A percentile compares a stretch with the other conserved stretches of the same genome.
Evolutionary conservation across 1,139 yeast species (phyloP).

Genomic region (Hansenula anomala): DNA sequence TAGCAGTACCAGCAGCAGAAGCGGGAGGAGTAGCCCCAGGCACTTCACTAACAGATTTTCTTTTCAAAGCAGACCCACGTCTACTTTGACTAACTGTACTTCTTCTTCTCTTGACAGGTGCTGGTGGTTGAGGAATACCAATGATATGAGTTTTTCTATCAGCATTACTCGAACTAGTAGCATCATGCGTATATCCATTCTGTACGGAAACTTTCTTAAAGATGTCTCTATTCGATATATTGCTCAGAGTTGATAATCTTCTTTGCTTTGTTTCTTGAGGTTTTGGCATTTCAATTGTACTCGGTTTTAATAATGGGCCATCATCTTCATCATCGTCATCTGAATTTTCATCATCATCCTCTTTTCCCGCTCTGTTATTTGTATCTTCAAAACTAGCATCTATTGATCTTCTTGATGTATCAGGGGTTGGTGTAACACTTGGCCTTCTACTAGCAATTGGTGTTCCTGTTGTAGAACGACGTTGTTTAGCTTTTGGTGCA

Average conservation of each 20-base stretch:
- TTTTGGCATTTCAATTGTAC: conserved; percentile 1
- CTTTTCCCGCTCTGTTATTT: conserved; percentile 9
- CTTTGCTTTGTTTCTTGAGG: conserved; percentile 19
- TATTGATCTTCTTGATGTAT: neutral
- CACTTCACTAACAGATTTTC: neutral
- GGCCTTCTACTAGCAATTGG: conserved; percentile 14
- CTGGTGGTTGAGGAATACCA: conserved; percentile 9
- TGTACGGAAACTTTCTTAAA: conserved; percentile 8
- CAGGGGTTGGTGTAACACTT: conserved; percentile 13
- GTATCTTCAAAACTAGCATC: neutral
- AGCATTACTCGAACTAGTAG: neutral
- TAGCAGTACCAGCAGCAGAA: neutral
- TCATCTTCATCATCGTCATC: conserved; percentile 8
- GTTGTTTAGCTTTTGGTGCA: conserved; percentile 33
- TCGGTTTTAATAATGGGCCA: too few species aligned
- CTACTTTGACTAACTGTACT: conserved; percentile 5
- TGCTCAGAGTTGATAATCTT: conserved; percentile 20
- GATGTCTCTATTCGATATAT: conserved; percentile 12
- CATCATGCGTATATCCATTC: neutral
- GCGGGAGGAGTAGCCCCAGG: neutral
- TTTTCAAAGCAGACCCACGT: conserved; percentile 6
- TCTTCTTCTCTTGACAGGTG: conserved; percentile 5
- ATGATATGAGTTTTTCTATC: conserved; percentile 12
- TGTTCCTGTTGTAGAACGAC: conserved; percentile 23
- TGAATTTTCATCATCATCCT: conserved; percentile 1